Evolutionary conservation across 1,284 basidiomycete species (phyloP).

Genomic region (Malassezia yamatoensis): DNA sequence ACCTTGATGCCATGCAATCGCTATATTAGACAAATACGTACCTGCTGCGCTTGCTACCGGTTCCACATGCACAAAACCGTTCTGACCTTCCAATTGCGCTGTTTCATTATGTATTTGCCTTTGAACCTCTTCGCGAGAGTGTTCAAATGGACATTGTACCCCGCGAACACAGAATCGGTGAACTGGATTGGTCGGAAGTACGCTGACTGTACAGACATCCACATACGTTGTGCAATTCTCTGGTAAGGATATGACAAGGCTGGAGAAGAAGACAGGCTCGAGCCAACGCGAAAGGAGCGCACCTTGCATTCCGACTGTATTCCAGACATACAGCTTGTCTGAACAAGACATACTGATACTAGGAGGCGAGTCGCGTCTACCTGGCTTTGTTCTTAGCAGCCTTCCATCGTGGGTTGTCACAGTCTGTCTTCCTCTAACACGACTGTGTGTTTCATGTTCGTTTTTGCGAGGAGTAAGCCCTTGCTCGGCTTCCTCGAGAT

Average conservation of each 20-base stretch:
- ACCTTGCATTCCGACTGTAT: slow-evolving; percentile 22
- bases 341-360: slow-evolving; percentile 25
- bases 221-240: not conserved
- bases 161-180: not conserved
- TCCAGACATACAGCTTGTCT: slow-evolving; percentile 25
- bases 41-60: slow-evolving; percentile 20
- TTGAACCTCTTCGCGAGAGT: slow-evolving; percentile 5
- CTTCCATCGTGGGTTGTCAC: not conserved
- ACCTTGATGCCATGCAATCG: slow-evolving; percentile 10
- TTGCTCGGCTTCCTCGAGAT: not conserved
- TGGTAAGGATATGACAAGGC: slow-evolving; percentile 8
- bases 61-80: slow-evolving; percentile 6
- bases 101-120: not conserved
- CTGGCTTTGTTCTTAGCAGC: slow-evolving; percentile 11
- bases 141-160: not conserved
- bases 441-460: not conserved
- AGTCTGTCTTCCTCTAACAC: not conserved
- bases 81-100: not conserved
- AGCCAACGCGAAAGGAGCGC: slow-evolving; percentile 15
- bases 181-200: not conserved
- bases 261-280: slow-evolving; percentile 12
- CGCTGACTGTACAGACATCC: not conserved
- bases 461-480: not conserved
- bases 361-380: slow-evolving; percentile 21
- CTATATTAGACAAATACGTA: slow-evolving; percentile 4